Evolutionary conservation across 192 early-diverging fungal genomes (phyloP), one percentile per base, ranked within the genome.

Genomic region (Rhizoclosmatium sp.): DNA sequence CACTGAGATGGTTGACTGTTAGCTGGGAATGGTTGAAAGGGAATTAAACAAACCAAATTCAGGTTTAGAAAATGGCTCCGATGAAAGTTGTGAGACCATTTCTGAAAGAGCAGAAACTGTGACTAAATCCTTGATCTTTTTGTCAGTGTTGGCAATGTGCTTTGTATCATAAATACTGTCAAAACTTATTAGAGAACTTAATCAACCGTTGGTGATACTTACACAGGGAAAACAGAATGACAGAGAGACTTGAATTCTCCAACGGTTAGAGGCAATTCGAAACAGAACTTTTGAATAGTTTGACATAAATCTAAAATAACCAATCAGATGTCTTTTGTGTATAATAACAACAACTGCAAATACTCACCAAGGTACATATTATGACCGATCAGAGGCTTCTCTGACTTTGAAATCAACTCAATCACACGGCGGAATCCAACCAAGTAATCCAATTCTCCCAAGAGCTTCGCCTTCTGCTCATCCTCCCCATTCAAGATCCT

Each of bases 301-400:
- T 96, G 95, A 75, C 92, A 91, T n/a, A 97, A 62, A 83, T 99
- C 97, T 82, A 69, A 16, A 45, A 0, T 16, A 14, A 16, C 31
- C 16, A 46, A 16, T 40, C 12, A 5, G 41, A 75, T 39, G 19
- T 16, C 7, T 9, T 16, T 5, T 9, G 46, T 0, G 2, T 42
- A 21, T 9, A 21, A 64, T 7, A 31, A 45, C 49, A 70, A 67
- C 45, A 80, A 31, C 4, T 5, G 42, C 14, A 14, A 21, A 1
- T 76, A 76, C 80, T 46, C 44, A 84, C 82, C 83, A 46, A 95
- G 88, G 40, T 93, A 87, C 82, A 93, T 91, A 83, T 99, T 99
- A 81, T 99, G 97, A 39, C 94, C 95, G 42, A 97, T 84, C 1
- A 98, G 79, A 1, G 95, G 95, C 65, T 93, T 93, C 49, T 90